phyloP scores from a whole-genome alignment of 1,284 basidiomycete genomes.

The Heterobasidion irregulare region DNA sequence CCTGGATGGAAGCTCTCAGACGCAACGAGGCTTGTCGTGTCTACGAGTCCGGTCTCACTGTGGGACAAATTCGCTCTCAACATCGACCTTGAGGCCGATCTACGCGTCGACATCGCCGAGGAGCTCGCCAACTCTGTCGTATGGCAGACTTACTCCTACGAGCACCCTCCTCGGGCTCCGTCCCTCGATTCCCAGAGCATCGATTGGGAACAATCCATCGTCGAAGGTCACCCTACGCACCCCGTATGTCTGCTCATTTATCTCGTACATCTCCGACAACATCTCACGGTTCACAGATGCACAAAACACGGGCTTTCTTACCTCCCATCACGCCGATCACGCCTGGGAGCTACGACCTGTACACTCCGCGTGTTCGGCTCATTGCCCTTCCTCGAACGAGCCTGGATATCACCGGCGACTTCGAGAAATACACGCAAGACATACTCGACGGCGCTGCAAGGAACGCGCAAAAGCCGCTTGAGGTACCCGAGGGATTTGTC shows the following conservation, averaged over 20 bases:
- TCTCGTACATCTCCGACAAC: background rate
- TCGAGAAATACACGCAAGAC: slow-evolving; percentile 30
- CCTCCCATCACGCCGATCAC: slow-evolving; percentile 33
- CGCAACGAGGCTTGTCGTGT: background rate
- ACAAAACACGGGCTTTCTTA: slow-evolving; percentile 40
- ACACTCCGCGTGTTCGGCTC: slow-evolving; percentile 35
- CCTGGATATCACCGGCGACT: slow-evolving; percentile 37
- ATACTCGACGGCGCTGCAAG: slow-evolving; percentile 27
- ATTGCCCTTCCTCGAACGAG: slow-evolving; percentile 30
- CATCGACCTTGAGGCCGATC: slow-evolving; percentile 7
- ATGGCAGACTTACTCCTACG: slow-evolving; percentile 42
- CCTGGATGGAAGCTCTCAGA: slow-evolving; percentile 4
- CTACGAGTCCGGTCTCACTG: slow-evolving; percentile 13
- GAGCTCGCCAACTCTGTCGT: slow-evolving; percentile 30
- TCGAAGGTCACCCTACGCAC: slow-evolving; percentile 47
- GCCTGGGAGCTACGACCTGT: slow-evolving; percentile 37
- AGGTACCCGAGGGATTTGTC: slow-evolving; percentile 25
- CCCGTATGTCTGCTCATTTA: slow-evolving; percentile 26
- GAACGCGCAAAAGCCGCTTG: slow-evolving; percentile 23
- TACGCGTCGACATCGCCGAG: slow-evolving; percentile 20
- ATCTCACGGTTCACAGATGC: slow-evolving; percentile 29
- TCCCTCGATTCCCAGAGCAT: slow-evolving; percentile 34
- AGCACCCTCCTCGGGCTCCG: slow-evolving; percentile 33
- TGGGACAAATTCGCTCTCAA: slow-evolving; percentile 33
- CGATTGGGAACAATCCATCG: slow-evolving; percentile 46